Evolutionary conservation across 2,329 filamentous ascomycete genomes (phyloP), one percentile per base, ranked within the genome.

Genomic region (Pestalotiopsis sp.): DNA sequence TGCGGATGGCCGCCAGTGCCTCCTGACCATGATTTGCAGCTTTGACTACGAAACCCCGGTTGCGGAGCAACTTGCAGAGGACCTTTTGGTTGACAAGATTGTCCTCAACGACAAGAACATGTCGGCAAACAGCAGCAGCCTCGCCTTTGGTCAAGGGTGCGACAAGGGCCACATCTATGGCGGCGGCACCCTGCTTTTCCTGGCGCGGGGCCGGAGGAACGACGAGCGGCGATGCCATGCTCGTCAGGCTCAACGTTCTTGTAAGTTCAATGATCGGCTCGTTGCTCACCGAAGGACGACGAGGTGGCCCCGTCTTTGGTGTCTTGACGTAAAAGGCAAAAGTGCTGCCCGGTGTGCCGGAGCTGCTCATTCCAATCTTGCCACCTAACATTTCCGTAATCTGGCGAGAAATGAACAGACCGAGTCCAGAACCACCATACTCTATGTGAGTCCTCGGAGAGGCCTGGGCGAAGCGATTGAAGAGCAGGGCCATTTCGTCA

Each of bases 361-460:
- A 84, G 70, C 88, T 83, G n/a, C 90, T 92, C 5, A 95, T 91
- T 2, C 92, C 93, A 61, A 96, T 94, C 69, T 93, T 90, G 3
- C 93, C 93, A 23, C 92, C 92, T 76, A 95, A 92, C 12, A 95
- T 82, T 76, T 95, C 93, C 0, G 92, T 93, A n/a, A 96, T 84
- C 67, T 93, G 88, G 27, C 92, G 87, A 49, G 90, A 93, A 71
- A 95, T 95, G 78, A 94, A 95, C 0, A 95, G 83, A 0, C 93
- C 93, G 1, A 96, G 84, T 0, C 93, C 93, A 0, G 90, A 93
- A 0, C 93, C 93, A 25, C 93, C 93, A 72, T 95, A 94, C 72
- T 93, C 89, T 17, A 93, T 89, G 72, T 94, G 92, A 0, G 92
- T 94, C 64, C 89, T 88, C 1, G 92, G 91, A 25, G 89, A 93